A percentile compares a stretch with the other conserved stretches of the same genome.
Evolutionary conservation across 2,329 filamentous ascomycete genomes (phyloP).

Genomic region (Trichophyton schoenleinii): DNA sequence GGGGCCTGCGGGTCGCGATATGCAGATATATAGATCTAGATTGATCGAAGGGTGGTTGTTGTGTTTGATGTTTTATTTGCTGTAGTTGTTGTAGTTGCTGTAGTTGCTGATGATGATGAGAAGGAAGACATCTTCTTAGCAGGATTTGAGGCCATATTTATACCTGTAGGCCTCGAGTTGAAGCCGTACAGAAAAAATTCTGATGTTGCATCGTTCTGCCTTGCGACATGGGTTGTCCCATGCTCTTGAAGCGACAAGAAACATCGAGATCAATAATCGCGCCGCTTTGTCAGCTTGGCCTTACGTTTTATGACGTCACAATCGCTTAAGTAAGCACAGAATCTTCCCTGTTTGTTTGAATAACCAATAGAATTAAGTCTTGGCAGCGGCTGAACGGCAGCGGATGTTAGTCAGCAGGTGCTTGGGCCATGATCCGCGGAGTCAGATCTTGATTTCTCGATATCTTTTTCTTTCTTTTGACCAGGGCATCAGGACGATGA

Average conservation of each 20-base stretch:
- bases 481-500: no score
- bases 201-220: not conserved
- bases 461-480: no score
- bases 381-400: constrained; percentile 1
- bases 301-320: not conserved
- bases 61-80: no score
- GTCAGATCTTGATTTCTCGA: not conserved
- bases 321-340: not conserved
- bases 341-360: not conserved
- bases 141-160: not conserved
- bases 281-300: not conserved
- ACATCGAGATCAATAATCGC: not conserved
- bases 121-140: not conserved
- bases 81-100: not conserved
- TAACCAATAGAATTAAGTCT: not conserved
- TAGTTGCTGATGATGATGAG: not conserved
- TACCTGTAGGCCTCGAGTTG: not conserved
- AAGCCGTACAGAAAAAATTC: not conserved
- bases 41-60: not conserved
- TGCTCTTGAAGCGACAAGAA: not conserved
- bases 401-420: not conserved
- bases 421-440: not conserved
- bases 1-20: not conserved
- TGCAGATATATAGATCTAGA: not conserved
- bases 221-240: not conserved